Conservation (phyloP, 176 grass and related monocot species). For the Poa pratensis region DNA sequence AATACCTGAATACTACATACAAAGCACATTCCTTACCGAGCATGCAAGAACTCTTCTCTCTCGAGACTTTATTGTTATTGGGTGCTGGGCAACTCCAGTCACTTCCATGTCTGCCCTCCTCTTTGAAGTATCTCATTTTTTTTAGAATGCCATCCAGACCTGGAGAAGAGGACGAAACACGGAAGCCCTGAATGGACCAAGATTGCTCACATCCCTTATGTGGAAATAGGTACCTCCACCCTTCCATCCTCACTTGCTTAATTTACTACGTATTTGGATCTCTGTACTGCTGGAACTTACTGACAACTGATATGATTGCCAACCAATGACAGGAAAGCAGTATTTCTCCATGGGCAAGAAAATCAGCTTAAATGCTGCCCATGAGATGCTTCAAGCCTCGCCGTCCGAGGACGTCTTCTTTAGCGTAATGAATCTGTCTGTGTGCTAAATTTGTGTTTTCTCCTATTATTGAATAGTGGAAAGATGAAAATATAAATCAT, state of each 20-base stretch:
- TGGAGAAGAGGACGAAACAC: neutral
- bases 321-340: too few species aligned
- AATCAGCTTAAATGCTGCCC: too few species aligned
- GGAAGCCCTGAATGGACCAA: constrained; percentile 3
- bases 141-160: neutral
- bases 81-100: constrained; percentile 20
- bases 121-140: neutral
- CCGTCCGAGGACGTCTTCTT: too few species aligned
- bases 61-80: neutral
- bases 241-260: neutral
- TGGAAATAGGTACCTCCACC: neutral
- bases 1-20: too few species aligned
- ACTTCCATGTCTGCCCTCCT: constrained; percentile 41
- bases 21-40: neutral
- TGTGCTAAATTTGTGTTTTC: too few species aligned
- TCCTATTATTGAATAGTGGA: too few species aligned
- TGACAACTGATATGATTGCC: too few species aligned
- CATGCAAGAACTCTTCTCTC: constrained; percentile 19
- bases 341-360: too few species aligned
- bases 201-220: neutral
- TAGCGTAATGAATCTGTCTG: too few species aligned
- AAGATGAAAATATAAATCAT: too few species aligned
- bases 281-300: neutral
- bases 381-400: too few species aligned
- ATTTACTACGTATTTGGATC: neutral